Evolutionary conservation across 78 protist genomes (phyloP).

Genomic region (slime mould (Dictyostelium discoideum)): DNA sequence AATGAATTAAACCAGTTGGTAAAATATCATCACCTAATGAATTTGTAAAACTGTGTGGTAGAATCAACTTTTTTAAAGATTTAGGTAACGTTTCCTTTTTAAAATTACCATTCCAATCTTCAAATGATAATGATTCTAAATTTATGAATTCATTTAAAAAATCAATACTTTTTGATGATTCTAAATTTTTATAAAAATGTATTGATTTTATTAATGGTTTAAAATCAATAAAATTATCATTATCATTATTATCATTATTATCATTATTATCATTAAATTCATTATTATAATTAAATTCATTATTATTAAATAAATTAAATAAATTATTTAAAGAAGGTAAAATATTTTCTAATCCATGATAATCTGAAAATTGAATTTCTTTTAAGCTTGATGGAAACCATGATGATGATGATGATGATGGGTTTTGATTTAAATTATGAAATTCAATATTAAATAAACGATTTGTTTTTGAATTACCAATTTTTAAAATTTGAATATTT

Average conservation of each 20-base stretch:
- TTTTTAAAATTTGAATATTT: neutral
- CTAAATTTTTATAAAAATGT: neutral
- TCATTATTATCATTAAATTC: neutral
- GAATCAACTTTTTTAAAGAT: neutral
- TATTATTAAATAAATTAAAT: no score
- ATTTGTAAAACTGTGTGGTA: neutral
- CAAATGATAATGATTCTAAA: neutral
- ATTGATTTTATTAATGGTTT: neutral
- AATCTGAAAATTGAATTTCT: neutral
- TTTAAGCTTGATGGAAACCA: neutral
- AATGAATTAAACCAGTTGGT: neutral
- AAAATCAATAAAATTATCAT: neutral
- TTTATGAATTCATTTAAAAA: neutral
- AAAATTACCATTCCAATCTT: neutral
- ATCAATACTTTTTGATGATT: neutral
- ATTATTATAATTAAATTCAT: no score
- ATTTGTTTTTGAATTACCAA: neutral
- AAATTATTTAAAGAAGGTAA: neutral
- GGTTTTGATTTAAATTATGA: neutral
- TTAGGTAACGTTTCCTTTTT: neutral
- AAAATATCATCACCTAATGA: neutral
- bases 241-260: neutral
- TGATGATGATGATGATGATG: neutral
- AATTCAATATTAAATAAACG: neutral
- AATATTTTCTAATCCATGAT: neutral